phyloP scores from a whole-genome alignment of 768 basidiomycete species.

The Lentinula aciculospora region DNA sequence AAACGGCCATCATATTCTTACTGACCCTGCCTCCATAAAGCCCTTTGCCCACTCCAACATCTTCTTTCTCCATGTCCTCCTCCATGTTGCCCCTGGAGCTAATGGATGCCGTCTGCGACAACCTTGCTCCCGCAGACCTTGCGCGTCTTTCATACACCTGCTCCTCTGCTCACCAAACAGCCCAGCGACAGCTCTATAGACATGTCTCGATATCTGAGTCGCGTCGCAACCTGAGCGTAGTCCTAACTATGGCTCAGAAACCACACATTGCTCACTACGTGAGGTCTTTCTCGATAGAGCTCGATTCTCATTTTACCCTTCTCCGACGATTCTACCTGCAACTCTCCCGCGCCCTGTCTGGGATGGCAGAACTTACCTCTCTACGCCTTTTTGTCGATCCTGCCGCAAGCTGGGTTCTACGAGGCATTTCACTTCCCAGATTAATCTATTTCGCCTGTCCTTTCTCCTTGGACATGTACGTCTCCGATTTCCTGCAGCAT shows the following conservation, averaged over 20 bases:
- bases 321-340: slow-evolving; percentile 41
- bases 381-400: slow-evolving; percentile 52
- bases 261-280: slow-evolving; percentile 59
- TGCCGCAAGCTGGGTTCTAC: slow-evolving; percentile 50
- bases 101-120: slow-evolving; percentile 42
- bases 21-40: slow-evolving; percentile 12
- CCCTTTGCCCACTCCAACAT: slow-evolving; percentile 4
- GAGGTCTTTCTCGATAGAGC: slow-evolving; percentile 51
- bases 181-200: slow-evolving; percentile 61
- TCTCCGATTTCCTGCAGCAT: slow-evolving; percentile 53
- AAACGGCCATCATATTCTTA: slow-evolving; percentile 32
- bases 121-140: slow-evolving; percentile 31
- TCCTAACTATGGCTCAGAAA: slow-evolving; percentile 50
- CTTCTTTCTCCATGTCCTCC: slow-evolving; percentile 34
- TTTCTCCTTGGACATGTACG: slow-evolving; percentile 53
- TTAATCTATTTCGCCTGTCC: slow-evolving; percentile 55
- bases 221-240: slow-evolving; percentile 40
- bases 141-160: slow-evolving; percentile 40
- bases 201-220: slow-evolving; percentile 40
- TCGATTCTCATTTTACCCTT: slow-evolving; percentile 34
- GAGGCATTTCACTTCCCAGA: slow-evolving; percentile 30
- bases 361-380: slow-evolving; percentile 58
- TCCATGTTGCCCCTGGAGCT: slow-evolving; percentile 55
- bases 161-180: slow-evolving; percentile 38
- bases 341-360: slow-evolving; percentile 47